Evolutionary conservation across 1,284 basidiomycete genomes (phyloP), one percentile per base, ranked within the genome.

Genomic region (Caloboletus firmus): DNA sequence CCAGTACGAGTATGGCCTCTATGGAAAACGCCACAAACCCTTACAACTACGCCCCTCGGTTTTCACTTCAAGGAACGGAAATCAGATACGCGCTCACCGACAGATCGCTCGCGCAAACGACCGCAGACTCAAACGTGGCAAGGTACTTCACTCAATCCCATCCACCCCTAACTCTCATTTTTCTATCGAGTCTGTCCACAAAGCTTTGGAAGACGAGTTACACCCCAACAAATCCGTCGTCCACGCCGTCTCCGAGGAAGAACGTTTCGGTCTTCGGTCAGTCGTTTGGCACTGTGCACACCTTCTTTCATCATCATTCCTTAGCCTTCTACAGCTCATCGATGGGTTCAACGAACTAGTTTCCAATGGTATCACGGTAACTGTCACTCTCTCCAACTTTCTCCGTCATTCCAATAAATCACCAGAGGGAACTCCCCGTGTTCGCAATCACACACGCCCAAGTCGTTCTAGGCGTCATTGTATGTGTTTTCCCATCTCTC

Each of bases 141-240:
- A 76, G 69, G 91, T 89, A 59, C 35, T 72, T 0, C 18, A 5
- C 32, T 26, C 32, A 4, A 10, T 32, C 24, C 3, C 2, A 2
- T 7, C 20, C 12, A 4, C 20, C 22, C 37, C 20, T 26, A 17
- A 6, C 20, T 20, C 60, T 54, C 35, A 52, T 51, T n/a, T 8
- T 24, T 24, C 30, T 53, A 55, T 53, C 52, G 32, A 84, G 90
- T 76, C 76, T 24, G 76, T 95, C 0, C 94, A 97, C 71, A 88
- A 89, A 60, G 76, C 81, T 41, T 76, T 97, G 17, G 93, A 97
- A 67, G 76, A 78, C 20, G 87, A 93, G 65, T 75, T 95, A 11
- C 80, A 80, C 36, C 80, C 86, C 0, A 80, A 83, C 30, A 79
- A 82, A 55, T 63, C 89, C 10, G 37, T 70, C 12, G 78, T 93